Percentiles rank a stretch among this genome's conserved stretches.
These are phyloP conservation scores for Galium porrigens DNA, from an alignment of 305 asterid species.

Conservation along the genomic window DNA sequence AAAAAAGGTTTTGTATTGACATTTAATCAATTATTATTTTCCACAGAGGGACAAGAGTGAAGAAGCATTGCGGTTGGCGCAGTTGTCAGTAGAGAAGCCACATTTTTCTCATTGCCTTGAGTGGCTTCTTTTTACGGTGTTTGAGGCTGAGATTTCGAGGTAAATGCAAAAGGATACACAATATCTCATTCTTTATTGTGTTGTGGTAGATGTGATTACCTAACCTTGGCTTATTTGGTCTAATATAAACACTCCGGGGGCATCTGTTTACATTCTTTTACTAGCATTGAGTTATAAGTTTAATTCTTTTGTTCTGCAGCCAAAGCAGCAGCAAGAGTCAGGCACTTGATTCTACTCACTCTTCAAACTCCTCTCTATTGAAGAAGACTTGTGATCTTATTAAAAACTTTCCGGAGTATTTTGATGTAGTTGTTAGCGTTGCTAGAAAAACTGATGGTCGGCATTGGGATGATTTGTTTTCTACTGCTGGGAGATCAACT, in stretches of 20 bases:
- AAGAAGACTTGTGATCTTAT: slow-evolving; percentile 90
- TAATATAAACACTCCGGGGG: background rate
- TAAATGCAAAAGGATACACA: slow-evolving; percentile 19
- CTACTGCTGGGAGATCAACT: slow-evolving; percentile 93
- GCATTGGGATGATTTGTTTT: slow-evolving; percentile 93
- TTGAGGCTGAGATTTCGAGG: slow-evolving; percentile 95
- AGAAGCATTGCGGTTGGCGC: slow-evolving; percentile 87
- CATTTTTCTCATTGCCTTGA: slow-evolving; percentile 96
- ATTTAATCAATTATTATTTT: slow-evolving; percentile 19
- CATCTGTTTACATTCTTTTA: background rate
- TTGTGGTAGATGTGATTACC: background rate
- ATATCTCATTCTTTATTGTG: background rate
- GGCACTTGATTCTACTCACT: slow-evolving; percentile 29
- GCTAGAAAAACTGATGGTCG: slow-evolving; percentile 99
- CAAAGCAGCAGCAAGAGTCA: slow-evolving; percentile 56
- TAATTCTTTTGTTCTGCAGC: slow-evolving; percentile 33
- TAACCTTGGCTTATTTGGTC: background rate
- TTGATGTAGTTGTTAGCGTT: slow-evolving; percentile 96
- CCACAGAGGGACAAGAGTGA: slow-evolving; percentile 83
- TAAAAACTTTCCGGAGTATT: slow-evolving; percentile 81
- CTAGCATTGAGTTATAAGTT: background rate
- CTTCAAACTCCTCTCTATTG: slow-evolving; percentile 44
- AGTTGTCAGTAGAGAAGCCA: slow-evolving; percentile 87
- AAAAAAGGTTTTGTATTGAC: slow-evolving; percentile 10
- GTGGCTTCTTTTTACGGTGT: slow-evolving; percentile 97